Conservation (phyloP, 495 filamentous ascomycete genomes). For the Podospora pseudoanserina region DNA sequence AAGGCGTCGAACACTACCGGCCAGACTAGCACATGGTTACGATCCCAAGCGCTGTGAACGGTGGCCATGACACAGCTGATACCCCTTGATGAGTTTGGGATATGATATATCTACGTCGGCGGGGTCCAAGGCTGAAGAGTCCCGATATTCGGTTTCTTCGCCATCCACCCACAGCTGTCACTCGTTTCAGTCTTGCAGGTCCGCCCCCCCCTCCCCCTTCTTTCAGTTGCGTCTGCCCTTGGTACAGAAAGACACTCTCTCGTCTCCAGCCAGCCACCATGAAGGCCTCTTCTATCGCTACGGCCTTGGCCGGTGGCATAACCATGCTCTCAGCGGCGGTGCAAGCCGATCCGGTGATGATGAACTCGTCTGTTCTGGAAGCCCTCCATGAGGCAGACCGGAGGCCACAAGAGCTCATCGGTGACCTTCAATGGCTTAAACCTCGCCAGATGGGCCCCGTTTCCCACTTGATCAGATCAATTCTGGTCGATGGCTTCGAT, state of each 20-base stretch:
- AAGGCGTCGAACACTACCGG: not conserved
- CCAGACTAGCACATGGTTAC: not conserved
- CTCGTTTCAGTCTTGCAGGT: not conserved
- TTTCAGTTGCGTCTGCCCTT: not conserved
- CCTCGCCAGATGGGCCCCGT: conserved; percentile 20
- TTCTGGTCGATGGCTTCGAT: conserved; percentile 24
- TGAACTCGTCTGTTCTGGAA: conserved; percentile 15
- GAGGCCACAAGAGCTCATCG: conserved; percentile 29
- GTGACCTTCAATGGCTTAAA: conserved; percentile 30
- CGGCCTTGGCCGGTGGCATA: not conserved
- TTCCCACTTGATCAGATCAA: conserved; percentile 26
- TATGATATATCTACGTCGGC: not conserved
- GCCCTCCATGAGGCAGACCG: conserved; percentile 10
- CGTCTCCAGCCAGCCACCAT: not conserved
- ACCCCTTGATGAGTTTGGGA: not conserved
- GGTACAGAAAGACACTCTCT: not conserved
- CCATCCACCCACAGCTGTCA: not conserved
- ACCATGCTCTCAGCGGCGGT: not conserved
- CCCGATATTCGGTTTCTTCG: not conserved
- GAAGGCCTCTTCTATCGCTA: not conserved
- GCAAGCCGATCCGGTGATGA: conserved; percentile 30
- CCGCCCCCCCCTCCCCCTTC: not conserved
- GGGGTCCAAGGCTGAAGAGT: not conserved
- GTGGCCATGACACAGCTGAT: not conserved
- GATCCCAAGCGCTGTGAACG: not conserved